Conservation (phyloP, 2,329 filamentous ascomycete genomes). For the Arthrobotrys entomopaga region DNA sequence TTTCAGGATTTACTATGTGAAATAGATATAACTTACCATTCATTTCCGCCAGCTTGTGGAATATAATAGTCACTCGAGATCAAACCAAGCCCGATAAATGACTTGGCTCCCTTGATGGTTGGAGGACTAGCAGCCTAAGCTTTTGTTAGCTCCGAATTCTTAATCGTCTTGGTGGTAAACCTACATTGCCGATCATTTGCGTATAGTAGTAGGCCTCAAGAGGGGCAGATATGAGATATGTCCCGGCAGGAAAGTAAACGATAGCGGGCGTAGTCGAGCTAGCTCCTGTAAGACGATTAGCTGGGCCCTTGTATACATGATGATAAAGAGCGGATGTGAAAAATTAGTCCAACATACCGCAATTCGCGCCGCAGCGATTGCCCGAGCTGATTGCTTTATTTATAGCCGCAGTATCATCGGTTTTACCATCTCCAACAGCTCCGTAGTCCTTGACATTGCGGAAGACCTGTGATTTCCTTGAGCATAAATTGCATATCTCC, state of each 20-base stretch:
- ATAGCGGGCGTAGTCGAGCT: conserved; percentile 83
- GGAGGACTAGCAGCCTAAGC: conserved; percentile 40
- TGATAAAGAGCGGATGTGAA: no score
- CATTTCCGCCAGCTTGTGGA: conserved; percentile 64
- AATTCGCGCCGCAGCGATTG: conserved; percentile 79
- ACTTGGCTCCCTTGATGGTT: conserved; percentile 73
- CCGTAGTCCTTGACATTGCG: conserved; percentile 53
- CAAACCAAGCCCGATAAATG: conserved; percentile 71
- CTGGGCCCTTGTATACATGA: no score
- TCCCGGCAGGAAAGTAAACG: conserved; percentile 90
- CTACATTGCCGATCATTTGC: conserved; percentile 84
- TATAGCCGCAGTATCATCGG: conserved; percentile 62
- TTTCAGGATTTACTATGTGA: background rate
- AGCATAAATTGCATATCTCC: background rate
- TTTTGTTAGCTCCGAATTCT: background rate
- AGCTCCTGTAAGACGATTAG: conserved; percentile 63
- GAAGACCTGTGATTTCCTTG: conserved; percentile 13
- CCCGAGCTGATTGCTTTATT: conserved; percentile 71
- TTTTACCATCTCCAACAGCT: conserved; percentile 56
- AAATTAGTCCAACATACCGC: conserved; percentile 66
- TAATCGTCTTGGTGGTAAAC: background rate
- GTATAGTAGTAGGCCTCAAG: conserved; percentile 92
- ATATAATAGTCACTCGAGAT: conserved; percentile 88
- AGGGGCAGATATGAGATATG: conserved; percentile 81
- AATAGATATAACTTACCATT: conserved; percentile 51